Base-by-base conservation (phyloP, 345 rosid genomes). In the Trapa incisa region DNA sequence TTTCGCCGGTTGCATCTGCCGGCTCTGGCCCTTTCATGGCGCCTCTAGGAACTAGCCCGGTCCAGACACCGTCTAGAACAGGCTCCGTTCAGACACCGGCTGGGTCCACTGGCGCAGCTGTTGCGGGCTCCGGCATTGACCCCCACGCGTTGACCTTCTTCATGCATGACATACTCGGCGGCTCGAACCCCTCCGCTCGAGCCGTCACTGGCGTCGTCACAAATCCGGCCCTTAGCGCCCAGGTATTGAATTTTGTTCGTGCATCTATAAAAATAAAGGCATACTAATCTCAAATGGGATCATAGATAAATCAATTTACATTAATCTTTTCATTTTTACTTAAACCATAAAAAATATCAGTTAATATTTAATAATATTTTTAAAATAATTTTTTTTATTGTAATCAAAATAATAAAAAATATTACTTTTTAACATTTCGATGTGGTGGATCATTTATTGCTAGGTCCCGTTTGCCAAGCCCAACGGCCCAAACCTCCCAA, bases 91-190 rank as follows among this genome's bases (percentile, higher is more conserved):
- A 53, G 56, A 29, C 68, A 42, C 54, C 57, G 22, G 74, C 67
- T 64, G 65, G 65, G 17, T 53, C 73, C 35, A 53, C 37, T 10
- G 61, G 73, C 2, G 77, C 67, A 32, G 73, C 62, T 63, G 32
- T 74, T n/a, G 79, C 75, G 13, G 38, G 63, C 38, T 58, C 63
- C 60, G 66, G 47, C 12, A 1, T 75, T 4, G 80, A 70, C 48
- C 52, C 74, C 47, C 72, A 79, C 64, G 75, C 76, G 9, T 50
- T 87, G 67, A 73, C 76, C 57, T 89, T 92, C 84, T 89, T 75
- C 78, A 85, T 87, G 89, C 94, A 88, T 17, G 98, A 92, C 73
- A 83, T 92, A 65, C 81, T 88, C 1, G 89, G 91, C 0, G 96
- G 96, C 16, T 82, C 91, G 12, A 88, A 85, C 71, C 96, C 97